Percentiles rank a stretch among this genome's conserved stretches.
These are phyloP conservation scores for Gracilaria vermiculophylla DNA, from an alignment of 23 red algal genomes.

Conservation along the genomic window DNA sequence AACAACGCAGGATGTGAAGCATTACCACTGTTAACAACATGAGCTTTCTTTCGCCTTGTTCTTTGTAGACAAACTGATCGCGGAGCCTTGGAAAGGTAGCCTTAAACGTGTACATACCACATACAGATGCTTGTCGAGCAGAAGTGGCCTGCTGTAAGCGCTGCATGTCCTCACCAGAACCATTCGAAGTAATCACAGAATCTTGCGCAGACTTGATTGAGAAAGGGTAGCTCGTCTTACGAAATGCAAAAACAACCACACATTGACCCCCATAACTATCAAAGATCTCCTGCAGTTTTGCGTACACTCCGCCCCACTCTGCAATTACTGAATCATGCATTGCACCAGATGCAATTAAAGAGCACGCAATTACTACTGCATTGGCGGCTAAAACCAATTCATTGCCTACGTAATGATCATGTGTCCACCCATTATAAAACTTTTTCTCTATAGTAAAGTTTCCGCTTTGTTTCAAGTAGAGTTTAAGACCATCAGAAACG, in stretches of 20 bases:
- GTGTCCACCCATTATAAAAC: constrained; percentile 35
- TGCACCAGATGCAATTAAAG: constrained; percentile 7
- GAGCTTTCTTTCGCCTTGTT: no score
- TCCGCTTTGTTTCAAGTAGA: background rate
- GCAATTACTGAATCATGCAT: constrained; percentile 21
- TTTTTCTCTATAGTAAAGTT: background rate
- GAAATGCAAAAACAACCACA: constrained; percentile 25
- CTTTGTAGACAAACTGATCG: no score
- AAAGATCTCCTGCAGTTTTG: background rate
- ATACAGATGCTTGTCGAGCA: no score
- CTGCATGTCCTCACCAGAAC: no score
- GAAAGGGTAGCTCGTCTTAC: background rate
- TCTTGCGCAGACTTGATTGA: no score
- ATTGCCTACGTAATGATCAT: constrained; percentile 32
- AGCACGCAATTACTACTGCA: constrained; percentile 19
- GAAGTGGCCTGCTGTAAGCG: no score
- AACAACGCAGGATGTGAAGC: no score
- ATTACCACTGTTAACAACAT: no score
- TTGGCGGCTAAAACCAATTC: background rate
- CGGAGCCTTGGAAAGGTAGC: no score
- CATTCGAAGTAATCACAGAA: no score
- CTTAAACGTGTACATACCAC: no score
- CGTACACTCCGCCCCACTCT: background rate
- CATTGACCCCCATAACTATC: background rate
- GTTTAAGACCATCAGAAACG: constrained; percentile 39